Conservation (phyloP, 768 basidiomycete species). For the Cytidiella melzeri region DNA sequence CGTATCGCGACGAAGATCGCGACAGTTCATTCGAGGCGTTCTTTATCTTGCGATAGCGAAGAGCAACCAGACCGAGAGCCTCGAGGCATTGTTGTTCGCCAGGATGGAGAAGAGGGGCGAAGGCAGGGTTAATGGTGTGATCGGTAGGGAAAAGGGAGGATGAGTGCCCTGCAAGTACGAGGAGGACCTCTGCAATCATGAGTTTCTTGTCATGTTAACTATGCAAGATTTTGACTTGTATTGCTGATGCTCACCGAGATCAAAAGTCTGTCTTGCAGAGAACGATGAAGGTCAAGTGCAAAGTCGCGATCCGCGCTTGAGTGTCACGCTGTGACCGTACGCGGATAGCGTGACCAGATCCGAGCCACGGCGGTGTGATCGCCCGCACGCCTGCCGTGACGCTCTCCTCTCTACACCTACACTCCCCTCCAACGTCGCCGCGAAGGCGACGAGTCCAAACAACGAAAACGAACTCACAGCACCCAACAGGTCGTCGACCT, state of each 20-base stretch:
- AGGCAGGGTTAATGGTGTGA: constrained; percentile 54
- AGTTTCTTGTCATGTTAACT: constrained; percentile 11
- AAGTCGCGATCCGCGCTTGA: too few species aligned
- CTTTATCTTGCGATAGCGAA: constrained; percentile 70
- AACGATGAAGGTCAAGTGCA: background rate
- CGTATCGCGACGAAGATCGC: constrained; percentile 62
- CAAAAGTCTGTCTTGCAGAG: background rate
- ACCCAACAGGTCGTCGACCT: background rate
- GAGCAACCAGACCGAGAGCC: constrained; percentile 67
- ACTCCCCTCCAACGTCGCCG: background rate
- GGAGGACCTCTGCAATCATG: constrained; percentile 88
- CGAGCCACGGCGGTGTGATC: background rate
- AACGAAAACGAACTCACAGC: constrained; percentile 9
- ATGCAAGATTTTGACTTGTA: background rate
- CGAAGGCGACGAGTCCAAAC: constrained; percentile 9
- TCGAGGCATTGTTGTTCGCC: constrained; percentile 86
- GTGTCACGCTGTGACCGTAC: too few species aligned
- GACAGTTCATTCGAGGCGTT: constrained; percentile 43
- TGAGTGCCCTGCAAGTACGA: constrained; percentile 81
- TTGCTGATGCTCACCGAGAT: background rate
- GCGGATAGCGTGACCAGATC: background rate
- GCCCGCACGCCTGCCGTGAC: background rate
- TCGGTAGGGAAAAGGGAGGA: constrained; percentile 75
- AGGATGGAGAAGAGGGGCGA: constrained; percentile 73
- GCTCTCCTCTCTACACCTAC: background rate